phyloP scores from a whole-genome alignment of 495 filamentous ascomycete species.

The Hypoxylon rickii region DNA sequence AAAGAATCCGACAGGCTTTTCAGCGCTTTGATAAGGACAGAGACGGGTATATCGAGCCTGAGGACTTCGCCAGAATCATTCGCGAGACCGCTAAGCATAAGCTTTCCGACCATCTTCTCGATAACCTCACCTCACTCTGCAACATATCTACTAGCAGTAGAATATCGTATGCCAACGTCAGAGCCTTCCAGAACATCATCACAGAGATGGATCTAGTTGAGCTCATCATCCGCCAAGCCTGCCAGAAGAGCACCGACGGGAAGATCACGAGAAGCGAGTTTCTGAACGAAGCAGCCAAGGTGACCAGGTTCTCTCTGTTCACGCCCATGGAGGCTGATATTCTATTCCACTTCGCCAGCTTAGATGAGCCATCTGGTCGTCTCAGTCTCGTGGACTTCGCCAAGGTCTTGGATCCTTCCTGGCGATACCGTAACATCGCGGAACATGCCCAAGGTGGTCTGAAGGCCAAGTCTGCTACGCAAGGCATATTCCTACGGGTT shows the following conservation, averaged over 20 bases:
- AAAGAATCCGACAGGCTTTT: constrained; percentile 94
- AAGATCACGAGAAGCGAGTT: constrained; percentile 95
- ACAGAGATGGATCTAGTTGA: constrained; percentile 98
- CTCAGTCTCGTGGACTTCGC: constrained; percentile 85
- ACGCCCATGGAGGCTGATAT: constrained; percentile 99
- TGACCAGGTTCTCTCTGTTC: constrained; percentile 90
- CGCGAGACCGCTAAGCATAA: constrained; percentile 92
- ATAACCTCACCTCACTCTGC: constrained; percentile 90
- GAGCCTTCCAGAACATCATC: constrained; percentile 96
- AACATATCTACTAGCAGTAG: constrained; percentile 91
- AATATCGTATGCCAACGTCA: constrained; percentile 95
- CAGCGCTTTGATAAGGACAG: constrained; percentile 85
- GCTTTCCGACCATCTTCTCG: constrained; percentile 93
- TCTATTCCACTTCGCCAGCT: constrained; percentile 94
- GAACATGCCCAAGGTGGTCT: constrained; percentile 44
- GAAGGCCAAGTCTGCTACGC: constrained; percentile 48
- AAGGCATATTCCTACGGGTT: constrained; percentile 59
- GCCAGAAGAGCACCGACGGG: constrained; percentile 79
- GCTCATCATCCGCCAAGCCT: constrained; percentile 83
- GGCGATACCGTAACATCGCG: constrained; percentile 65
- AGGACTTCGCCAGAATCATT: constrained; percentile 96
- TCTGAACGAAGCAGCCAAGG: constrained; percentile 86
- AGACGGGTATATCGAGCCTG: constrained; percentile 97
- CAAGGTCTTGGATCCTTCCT: constrained; percentile 92
- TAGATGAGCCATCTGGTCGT: constrained; percentile 84